A percentile compares a stretch with the other conserved stretches of the same genome.
phyloP scores from a whole-genome alignment of 768 basidiomycete genomes.

The Suillus sp. region DNA sequence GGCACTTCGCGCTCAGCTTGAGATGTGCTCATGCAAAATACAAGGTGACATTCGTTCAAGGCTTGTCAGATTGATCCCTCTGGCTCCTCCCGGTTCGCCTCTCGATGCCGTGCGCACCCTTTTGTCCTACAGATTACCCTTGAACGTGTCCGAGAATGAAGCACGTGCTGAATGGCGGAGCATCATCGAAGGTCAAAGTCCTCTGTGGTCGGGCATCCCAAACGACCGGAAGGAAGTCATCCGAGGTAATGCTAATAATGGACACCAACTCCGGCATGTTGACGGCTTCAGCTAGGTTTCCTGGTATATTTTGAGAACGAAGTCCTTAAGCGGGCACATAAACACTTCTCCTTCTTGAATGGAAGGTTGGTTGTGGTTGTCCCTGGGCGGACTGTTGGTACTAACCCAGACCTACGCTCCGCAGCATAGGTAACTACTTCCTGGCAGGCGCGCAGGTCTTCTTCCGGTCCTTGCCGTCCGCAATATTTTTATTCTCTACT shows the following conservation, averaged over 20 bases:
- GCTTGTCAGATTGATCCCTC: slow-evolving; percentile 84
- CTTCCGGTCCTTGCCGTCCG: slow-evolving; percentile 90
- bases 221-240: slow-evolving; percentile 90
- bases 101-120: slow-evolving; percentile 75
- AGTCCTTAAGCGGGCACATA: slow-evolving; percentile 85
- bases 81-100: slow-evolving; percentile 56
- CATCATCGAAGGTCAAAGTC: slow-evolving; percentile 85
- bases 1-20: slow-evolving; percentile 15
- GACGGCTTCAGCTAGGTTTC: slow-evolving; percentile 58
- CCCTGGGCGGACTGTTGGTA: not conserved
- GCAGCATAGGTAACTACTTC: slow-evolving; percentile 87
- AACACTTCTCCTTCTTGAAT: slow-evolving; percentile 92
- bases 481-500: slow-evolving; percentile 91
- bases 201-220: slow-evolving; percentile 84
- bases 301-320: slow-evolving; percentile 92
- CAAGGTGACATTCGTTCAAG: slow-evolving; percentile 88
- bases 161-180: slow-evolving; percentile 91
- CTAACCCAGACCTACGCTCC: slow-evolving; percentile 5
- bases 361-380: slow-evolving; percentile 57
- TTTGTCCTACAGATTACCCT: slow-evolving; percentile 78
- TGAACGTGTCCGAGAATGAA: slow-evolving; percentile 64
- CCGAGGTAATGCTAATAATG: slow-evolving; percentile 52
- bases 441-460: slow-evolving; percentile 87
- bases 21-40: slow-evolving; percentile 10
- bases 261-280: not conserved